A percentile compares a stretch with the other conserved stretches of the same genome.
These are phyloP conservation scores for Talaromyces liani DNA, from an alignment of 495 filamentous ascomycete genomes.

Conservation along the genomic window DNA sequence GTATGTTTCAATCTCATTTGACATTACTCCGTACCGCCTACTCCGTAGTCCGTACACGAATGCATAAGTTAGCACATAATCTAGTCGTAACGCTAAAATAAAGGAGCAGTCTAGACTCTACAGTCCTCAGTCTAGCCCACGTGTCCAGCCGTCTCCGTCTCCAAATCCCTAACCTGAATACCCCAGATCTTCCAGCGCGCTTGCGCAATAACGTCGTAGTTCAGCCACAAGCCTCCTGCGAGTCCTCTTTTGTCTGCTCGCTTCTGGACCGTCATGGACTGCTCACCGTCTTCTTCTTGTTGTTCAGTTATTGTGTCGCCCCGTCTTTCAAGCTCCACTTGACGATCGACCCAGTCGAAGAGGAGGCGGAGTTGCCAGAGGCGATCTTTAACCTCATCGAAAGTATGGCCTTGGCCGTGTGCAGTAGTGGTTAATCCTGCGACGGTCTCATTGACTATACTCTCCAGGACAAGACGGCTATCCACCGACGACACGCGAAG, in stretches of 20 bases:
- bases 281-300: neutral
- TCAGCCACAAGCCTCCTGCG: slow-evolving; percentile 29
- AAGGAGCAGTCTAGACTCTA: neutral
- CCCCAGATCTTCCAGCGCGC: slow-evolving; percentile 41
- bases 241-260: neutral
- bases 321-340: slow-evolving; percentile 24
- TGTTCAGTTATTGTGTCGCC: slow-evolving; percentile 13
- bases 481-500: slow-evolving; percentile 66
- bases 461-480: slow-evolving; percentile 61
- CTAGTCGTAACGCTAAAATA: neutral
- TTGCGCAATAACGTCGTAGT: slow-evolving; percentile 36
- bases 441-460: slow-evolving; percentile 52
- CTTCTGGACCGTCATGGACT: neutral
- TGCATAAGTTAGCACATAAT: no score
- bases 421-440: slow-evolving; percentile 14
- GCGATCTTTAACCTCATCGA: slow-evolving; percentile 47
- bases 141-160: neutral
- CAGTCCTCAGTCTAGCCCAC: neutral
- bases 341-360: slow-evolving; percentile 71
- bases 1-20: no score
- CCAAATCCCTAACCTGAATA: slow-evolving; percentile 49
- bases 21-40: no score
- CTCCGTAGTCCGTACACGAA: no score
- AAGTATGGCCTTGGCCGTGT: slow-evolving; percentile 16
- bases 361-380: slow-evolving; percentile 69